Base-by-base conservation (phyloP, 192 early-diverging fungal species). In the Coemansia brasiliensis region DNA sequence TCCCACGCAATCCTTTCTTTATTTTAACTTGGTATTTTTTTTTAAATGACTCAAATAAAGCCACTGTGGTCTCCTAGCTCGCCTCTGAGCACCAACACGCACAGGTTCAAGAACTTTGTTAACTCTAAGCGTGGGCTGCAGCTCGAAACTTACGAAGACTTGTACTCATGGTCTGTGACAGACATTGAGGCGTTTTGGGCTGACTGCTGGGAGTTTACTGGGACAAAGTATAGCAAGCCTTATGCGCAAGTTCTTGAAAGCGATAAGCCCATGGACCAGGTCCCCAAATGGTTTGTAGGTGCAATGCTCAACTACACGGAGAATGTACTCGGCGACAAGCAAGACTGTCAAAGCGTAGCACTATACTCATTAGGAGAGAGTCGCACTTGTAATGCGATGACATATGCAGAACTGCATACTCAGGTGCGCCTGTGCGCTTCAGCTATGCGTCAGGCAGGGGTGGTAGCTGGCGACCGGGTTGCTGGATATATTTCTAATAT, bases 251-350 rank as follows among this genome's bases (percentile, higher is more conserved):
- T 94, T 6, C 62, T 98, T 5, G 90, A 95, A 61, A 59, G 69
- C 20, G 59, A 66, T 20, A 84, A 83, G 24, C 80, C 83, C 3
- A 98, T 98, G 90, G 88, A 90, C 67, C 54, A 74, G 27, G 91
- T 96, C 52, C 94, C 96, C 11, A 84, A 84, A 43, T 98, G 96
- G 96, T 98, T 96, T 71, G 25, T 64, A n/a, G 92, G 87, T 3
- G 83, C 89, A 0, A 72, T 72, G 15, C 73, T 98, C 27, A 98
- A 98, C 79, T 95, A 92, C 74, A 87, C 96, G 20, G 93, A 98
- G 65, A 95, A 97, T 67, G 59, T 94, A 11, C 65, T 98, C 18
- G 77, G 79, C 63, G 77, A 71, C 45, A 73, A 78, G 26, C 74
- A 65, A 46, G 79, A 76, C 45, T 59, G 65, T 25, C 50, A 69